Base-by-base conservation (phyloP, 257 asterid genomes). In the Cordia subcordata region DNA sequence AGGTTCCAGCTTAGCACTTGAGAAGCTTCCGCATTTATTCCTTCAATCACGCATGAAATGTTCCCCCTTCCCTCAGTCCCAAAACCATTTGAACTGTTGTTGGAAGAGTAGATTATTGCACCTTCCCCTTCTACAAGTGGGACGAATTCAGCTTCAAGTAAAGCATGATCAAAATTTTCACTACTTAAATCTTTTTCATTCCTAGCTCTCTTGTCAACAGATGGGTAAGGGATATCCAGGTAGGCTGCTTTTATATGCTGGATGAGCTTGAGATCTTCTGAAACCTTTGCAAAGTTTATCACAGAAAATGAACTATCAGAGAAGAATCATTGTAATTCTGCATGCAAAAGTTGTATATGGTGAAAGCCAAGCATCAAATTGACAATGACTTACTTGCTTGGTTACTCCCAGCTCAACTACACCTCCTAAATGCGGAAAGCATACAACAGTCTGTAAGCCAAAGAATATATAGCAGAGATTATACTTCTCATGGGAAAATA, bases 381-480 rank as follows among this genome's bases (percentile, higher is more conserved):
- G 57, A 53, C 4, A 64, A 49, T 18, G 44, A 23, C 94, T 63
- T 79, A 87, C 96, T 49, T 68, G 77, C 60, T 91, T 94, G 5
- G 96, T 84, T 17, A 85, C 79, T 58, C 98, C 98, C n/a, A 91
- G 82, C 81, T 91, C 98, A 14, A 85, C 69, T 3, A 82, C 84
- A 10, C 98, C 98, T 67, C 87, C 95, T 50, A 76, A 70, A 72
- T 85, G 77, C 1, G 98, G 96, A 75, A 91, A 91, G 78, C 98
- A 91, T 69, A 84, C 79, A 18, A 91, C 73, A 13, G 98, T 91
- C 98, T 91, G 85, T 81, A 75, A 62, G 68, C 62, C n/a, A 52
- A 32, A 39, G 15, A 32, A 23, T 27, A 27, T 27, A 1, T 1
- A 27, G 6, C 35, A 23, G 35, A 27, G 6, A 27, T 6, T 13